phyloP scores from a whole-genome alignment of 768 basidiomycete genomes.

The Suillus subalutaceus region DNA sequence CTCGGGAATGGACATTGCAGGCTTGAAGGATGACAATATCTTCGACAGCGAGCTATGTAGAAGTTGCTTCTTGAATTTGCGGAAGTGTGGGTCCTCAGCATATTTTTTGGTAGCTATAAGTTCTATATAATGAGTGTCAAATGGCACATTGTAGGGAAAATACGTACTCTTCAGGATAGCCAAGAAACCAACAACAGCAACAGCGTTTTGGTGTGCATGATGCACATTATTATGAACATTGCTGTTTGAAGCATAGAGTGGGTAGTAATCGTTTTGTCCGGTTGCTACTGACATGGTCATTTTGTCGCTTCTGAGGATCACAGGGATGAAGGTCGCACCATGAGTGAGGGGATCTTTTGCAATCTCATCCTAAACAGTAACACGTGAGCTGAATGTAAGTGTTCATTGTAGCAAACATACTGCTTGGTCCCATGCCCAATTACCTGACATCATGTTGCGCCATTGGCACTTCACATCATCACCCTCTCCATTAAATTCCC shows the following conservation, averaged over 20 bases:
- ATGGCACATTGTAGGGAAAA: not conserved
- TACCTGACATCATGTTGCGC: conserved; percentile 16
- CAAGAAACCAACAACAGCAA: conserved; percentile 24
- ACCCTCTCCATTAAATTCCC: not conserved
- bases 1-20: conserved; percentile 30
- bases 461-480: not conserved
- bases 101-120: conserved; percentile 19
- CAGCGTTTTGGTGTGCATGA: conserved; percentile 21
- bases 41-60: conserved; percentile 32
- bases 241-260: conserved; percentile 24
- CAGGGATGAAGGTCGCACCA: conserved; percentile 21
- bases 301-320: conserved; percentile 30
- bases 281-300: conserved; percentile 28
- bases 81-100: conserved; percentile 21
- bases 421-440: conserved; percentile 16
- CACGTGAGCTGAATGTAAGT: not conserved
- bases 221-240: conserved; percentile 24
- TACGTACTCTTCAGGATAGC: conserved; percentile 30
- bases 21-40: conserved; percentile 27
- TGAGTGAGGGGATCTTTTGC: conserved; percentile 20
- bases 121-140: not conserved
- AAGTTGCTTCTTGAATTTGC: conserved; percentile 32
- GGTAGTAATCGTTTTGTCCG: conserved; percentile 29
- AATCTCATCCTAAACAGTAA: conserved; percentile 26
- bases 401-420: not conserved